Percentiles rank a stretch among this genome's conserved stretches.
phyloP scores from a whole-genome alignment of 2,329 filamentous ascomycete genomes.

The Venturia nashicola region DNA sequence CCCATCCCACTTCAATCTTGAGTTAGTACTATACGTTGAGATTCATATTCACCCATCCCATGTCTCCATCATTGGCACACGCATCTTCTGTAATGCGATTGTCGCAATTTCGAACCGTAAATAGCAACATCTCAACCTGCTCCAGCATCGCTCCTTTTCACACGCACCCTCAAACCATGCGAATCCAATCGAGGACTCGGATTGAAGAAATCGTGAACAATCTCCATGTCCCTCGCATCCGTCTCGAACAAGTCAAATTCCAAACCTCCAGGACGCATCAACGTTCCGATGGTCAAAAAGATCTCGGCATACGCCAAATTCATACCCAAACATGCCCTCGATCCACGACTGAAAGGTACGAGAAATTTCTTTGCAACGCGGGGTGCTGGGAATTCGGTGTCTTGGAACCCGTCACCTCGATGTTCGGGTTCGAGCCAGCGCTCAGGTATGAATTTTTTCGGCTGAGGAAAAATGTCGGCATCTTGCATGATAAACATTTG shows the following conservation, averaged over 20 bases:
- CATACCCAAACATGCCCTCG: conserved; percentile 34
- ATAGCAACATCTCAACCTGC: not conserved
- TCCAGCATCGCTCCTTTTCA: not conserved
- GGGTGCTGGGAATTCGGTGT: not conserved
- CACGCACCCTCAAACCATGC: not conserved
- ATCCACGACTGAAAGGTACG: conserved; percentile 28
- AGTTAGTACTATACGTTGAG: too few relatives aligned
- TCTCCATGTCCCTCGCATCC: conserved; percentile 16
- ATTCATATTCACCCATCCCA: too few relatives aligned
- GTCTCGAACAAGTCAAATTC: conserved; percentile 18
- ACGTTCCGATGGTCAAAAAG: conserved; percentile 16
- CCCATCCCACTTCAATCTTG: too few relatives aligned
- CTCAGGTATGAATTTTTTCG: conserved; percentile 19
- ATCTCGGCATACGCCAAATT: conserved; percentile 30
- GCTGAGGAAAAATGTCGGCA: conserved; percentile 15
- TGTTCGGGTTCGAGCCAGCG: conserved; percentile 19
- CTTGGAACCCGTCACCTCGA: too few relatives aligned
- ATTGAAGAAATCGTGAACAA: conserved; percentile 27
- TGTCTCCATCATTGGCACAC: too few relatives aligned
- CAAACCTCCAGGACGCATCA: conserved; percentile 15
- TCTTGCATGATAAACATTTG: conserved; percentile 17
- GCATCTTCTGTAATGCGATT: too few relatives aligned
- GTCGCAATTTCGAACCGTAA: not conserved
- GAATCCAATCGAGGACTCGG: conserved; percentile 13
- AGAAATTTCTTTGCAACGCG: conserved; percentile 20